Evolutionary conservation across 371 early-diverging fungal species (phyloP).

Genomic region (Mucor plumbeus): DNA sequence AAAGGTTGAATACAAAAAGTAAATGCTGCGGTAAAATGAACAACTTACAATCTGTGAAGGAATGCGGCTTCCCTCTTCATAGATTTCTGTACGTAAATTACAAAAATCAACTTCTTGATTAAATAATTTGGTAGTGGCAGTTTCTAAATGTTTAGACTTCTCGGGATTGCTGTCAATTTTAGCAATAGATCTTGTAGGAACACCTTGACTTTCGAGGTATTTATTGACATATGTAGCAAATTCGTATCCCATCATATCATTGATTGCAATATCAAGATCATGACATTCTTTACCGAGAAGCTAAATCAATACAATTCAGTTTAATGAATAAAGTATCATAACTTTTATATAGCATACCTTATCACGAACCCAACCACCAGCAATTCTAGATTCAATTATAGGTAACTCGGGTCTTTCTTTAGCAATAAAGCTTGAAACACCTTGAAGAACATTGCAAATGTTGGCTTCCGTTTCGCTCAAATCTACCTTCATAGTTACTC

Average conservation of each 20-base stretch:
- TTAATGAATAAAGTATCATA: neutral
- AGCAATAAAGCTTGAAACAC: conserved; percentile 63
- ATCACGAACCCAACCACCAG: conserved; percentile 99
- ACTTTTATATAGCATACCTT: conserved; percentile 63
- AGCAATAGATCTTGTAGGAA: conserved; percentile 63
- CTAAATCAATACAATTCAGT: conserved; percentile 36
- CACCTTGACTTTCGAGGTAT: conserved; percentile 63
- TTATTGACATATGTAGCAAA: conserved; percentile 86
- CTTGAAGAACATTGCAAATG: conserved; percentile 67
- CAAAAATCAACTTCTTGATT: conserved; percentile 95
- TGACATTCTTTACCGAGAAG: conserved; percentile 87
- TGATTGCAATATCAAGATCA: conserved; percentile 97
- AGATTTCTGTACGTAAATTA: conserved; percentile 93
- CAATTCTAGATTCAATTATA: conserved; percentile 82
- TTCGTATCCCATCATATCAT: conserved; percentile 94
- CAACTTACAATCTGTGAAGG: conserved; percentile 71
- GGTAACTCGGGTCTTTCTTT: conserved; percentile 54
- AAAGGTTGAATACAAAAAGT: neutral
- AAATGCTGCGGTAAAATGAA: neutral
- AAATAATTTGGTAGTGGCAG: conserved; percentile 89
- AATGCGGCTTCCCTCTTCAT: conserved; percentile 85
- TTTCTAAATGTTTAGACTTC: conserved; percentile 98
- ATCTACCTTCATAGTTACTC: conserved; percentile 43
- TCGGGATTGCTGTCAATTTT: conserved; percentile 96
- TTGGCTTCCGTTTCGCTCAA: conserved; percentile 62